Evolutionary conservation across 2,329 filamentous ascomycete species (phyloP).

Genomic region (Ascosphaera aggregata): DNA sequence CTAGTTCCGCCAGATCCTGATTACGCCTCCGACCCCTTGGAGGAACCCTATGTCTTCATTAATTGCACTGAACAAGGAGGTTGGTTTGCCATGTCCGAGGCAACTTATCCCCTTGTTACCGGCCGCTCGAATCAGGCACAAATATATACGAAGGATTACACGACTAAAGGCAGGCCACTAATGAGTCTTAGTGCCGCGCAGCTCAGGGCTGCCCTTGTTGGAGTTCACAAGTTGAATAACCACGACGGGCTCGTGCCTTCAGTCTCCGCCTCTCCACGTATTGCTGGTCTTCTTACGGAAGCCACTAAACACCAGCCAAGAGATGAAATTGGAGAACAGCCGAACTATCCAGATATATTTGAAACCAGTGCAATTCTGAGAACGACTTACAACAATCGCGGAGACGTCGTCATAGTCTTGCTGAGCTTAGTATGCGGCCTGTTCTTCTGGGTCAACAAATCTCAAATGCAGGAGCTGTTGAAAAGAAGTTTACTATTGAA

Average conservation of each 20-base stretch:
- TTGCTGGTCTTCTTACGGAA: slow-evolving; percentile 18
- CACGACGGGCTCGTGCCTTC: too few species aligned
- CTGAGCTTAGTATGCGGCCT: too few species aligned
- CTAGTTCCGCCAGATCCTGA: slow-evolving; percentile 31
- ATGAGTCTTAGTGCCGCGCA: slow-evolving; percentile 20
- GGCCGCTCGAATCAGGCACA: slow-evolving; percentile 36
- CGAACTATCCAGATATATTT: slow-evolving; percentile 23
- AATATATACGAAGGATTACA: slow-evolving; percentile 31
- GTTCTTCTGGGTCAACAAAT: too few species aligned
- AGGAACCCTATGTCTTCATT: slow-evolving; percentile 49
- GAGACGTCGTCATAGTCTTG: too few species aligned
- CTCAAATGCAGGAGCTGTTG: too few species aligned
- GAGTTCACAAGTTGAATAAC: slow-evolving; percentile 48
- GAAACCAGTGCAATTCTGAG: too few species aligned
- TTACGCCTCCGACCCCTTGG: slow-evolving; percentile 14
- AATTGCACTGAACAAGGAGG: slow-evolving; percentile 70
- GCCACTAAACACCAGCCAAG: slow-evolving; percentile 17
- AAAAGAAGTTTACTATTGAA: too few species aligned
- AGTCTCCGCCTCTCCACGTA: too few species aligned
- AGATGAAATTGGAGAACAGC: slow-evolving; percentile 16
- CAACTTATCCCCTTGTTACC: slow-evolving; percentile 63
- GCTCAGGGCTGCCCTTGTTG: slow-evolving; percentile 39
- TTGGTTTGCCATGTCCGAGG: slow-evolving; percentile 86
- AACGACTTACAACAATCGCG: too few species aligned
- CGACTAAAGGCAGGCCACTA: slow-evolving; percentile 15